These are phyloP conservation scores for Rutstroemia sp. DNA, from an alignment of 2,329 filamentous ascomycete species.

Conservation along the genomic window DNA sequence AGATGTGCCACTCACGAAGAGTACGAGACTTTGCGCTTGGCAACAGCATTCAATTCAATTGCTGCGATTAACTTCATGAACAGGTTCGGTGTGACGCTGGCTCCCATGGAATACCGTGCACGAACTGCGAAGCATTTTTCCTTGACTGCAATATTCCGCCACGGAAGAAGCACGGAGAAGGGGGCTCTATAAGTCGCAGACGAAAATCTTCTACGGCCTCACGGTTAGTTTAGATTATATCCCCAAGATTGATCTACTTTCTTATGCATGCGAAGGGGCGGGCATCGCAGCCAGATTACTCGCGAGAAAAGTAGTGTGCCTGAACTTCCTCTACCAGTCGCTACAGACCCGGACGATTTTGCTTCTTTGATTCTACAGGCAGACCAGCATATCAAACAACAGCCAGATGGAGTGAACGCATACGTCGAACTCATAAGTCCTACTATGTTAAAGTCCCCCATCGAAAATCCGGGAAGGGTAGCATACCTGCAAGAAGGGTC, in stretches of 20 bases:
- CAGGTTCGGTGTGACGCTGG: slow-evolving; percentile 97
- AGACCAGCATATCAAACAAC: slow-evolving; percentile 61
- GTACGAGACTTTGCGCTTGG: neutral
- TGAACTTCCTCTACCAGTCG: slow-evolving; percentile 35
- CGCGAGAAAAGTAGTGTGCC: slow-evolving; percentile 36
- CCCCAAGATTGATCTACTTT: neutral
- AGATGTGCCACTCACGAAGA: slow-evolving; percentile 7
- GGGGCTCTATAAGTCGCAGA: slow-evolving; percentile 62
- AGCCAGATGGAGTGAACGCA: slow-evolving; percentile 66
- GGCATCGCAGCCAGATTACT: neutral
- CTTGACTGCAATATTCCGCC: slow-evolving; percentile 97
- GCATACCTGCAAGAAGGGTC: slow-evolving; percentile 95
- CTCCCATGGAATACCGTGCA: slow-evolving; percentile 91
- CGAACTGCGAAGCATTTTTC: slow-evolving; percentile 95
- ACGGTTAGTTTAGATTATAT: slow-evolving; percentile 2
- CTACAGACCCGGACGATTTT: slow-evolving; percentile 63
- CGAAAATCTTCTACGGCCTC: slow-evolving; percentile 31
- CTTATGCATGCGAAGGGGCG: neutral
- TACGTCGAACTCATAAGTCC: slow-evolving; percentile 94
- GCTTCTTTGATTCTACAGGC: slow-evolving; percentile 72
- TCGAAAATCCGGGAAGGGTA: slow-evolving; percentile 90
- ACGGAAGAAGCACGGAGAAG: slow-evolving; percentile 69
- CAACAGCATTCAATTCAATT: neutral
- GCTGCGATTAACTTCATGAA: slow-evolving; percentile 13
- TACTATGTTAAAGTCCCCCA: slow-evolving; percentile 89